Evolutionary conservation across 371 early-diverging fungal species (phyloP), one percentile per base, ranked within the genome.

Genomic region (Fennellomyces sp.): DNA sequence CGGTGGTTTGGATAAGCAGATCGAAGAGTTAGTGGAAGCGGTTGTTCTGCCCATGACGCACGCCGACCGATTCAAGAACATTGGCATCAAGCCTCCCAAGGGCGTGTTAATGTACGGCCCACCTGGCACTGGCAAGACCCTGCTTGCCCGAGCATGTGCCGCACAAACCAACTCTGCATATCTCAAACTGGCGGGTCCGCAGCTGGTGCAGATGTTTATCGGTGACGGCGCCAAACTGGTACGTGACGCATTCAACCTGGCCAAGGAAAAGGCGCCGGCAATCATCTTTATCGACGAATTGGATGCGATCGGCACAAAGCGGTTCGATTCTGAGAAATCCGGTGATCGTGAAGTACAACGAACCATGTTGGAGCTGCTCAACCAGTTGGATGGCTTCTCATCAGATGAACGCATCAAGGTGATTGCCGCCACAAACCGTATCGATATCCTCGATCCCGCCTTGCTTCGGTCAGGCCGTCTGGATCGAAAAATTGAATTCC

Each of bases 251-350:
- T 99, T 99, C 79, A 93, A 91, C 23, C 76, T 99, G 55, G 99
- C 99, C 19, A 97, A 97, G 75, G 98, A 98, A 68, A 99, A 99
- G 77, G 88, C 96, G 25, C 99, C 99, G 3, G 93, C 99, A 19
- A 99, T 99, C 71, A 99, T 99, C 70, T 99, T 99, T 73, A 99
- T 99, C 71, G 99, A 99, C 81, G 99, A 99, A 80, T 88, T 99
- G 70, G 99, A 99, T 78, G 99, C 99, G 38, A 92, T 99, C 65
- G 99, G 99, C 64, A 97, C 99, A 27, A 99, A 99, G 81, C 94
- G 99, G 71, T 97, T 95, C 59, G 98, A 99, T 73, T 91, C 91
- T 62, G 99, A 99, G 51, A 97, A 96, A 75, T 93, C 94, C 49
- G 99, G 99, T 65, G 99, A 99, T 84, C 94, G 99, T 73, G 99